phyloP scores from a whole-genome alignment of 208 protist species.

The Acanthamoeba triangularis region DNA sequence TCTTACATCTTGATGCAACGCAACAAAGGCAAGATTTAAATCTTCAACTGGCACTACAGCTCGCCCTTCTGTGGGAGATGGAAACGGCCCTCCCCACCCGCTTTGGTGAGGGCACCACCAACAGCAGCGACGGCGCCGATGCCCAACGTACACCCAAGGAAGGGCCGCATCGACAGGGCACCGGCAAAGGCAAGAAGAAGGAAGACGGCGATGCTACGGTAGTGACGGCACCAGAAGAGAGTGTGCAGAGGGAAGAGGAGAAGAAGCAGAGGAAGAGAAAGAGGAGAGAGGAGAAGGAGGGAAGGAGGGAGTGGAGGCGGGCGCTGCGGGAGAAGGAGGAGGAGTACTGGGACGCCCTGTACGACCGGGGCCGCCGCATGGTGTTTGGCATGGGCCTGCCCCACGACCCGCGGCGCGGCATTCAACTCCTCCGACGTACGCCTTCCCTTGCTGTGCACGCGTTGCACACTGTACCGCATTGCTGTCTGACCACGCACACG shows the following conservation, averaged over 20 bases:
- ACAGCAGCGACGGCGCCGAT: neutral
- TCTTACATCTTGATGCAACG: too few relatives aligned
- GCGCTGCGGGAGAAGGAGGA: neutral
- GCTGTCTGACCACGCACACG: neutral
- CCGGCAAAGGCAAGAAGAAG: neutral
- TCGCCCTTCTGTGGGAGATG: too few relatives aligned
- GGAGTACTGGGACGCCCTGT: constrained; percentile 40
- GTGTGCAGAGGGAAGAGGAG: neutral
- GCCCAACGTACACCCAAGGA: neutral
- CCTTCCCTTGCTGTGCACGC: neutral
- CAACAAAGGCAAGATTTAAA: too few relatives aligned
- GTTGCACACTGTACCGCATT: neutral
- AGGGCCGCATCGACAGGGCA: neutral
- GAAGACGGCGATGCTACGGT: neutral
- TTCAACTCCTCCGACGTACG: neutral
- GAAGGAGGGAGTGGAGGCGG: neutral
- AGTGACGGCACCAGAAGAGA: neutral
- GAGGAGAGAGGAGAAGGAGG: neutral
- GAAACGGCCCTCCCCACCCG: neutral
- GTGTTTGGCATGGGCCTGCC: constrained; percentile 38
- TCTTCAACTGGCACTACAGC: too few relatives aligned
- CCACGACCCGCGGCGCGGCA: neutral
- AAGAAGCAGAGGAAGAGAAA: neutral
- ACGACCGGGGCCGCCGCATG: constrained; percentile 15
- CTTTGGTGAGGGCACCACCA: neutral